Evolutionary conservation across 441 rosid genomes (phyloP), one percentile per base, ranked within the genome.

Genomic region (Populus hybrid): DNA sequence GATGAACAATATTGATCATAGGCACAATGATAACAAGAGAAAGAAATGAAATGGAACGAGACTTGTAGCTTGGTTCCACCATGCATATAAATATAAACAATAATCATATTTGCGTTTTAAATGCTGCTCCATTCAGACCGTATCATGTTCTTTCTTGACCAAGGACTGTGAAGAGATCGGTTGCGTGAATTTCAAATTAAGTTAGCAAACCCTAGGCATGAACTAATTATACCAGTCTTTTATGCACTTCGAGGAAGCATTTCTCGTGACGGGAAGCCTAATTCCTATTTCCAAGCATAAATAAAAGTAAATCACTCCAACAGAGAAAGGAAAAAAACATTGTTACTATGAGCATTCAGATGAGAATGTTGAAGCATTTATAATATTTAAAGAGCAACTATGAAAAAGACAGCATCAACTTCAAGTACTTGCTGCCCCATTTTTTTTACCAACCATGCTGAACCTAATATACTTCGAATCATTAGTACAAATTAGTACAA

Each of bases 231-330:
- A 8, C 32, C 36, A 34, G 57, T 65, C 32, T 79, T 76, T 81
- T 81, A 75, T 79, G 82, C 54, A 79, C 54, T 84, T 84, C 90
- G 73, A 88, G 89, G 77, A 75, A 82, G 85, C 87, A 86, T 83
- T 83, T 80, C 82, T 79, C 78, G 67, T 81, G 79, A 70, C 76
- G 71, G 80, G 80, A 85, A 79, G 76, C 78, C 14, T 65, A 77
- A 80, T 81, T 76, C 74, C 87, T 67, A 84, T 78, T 87, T 83
- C 90, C 87, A 82, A 85, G 74, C 78, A 79, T 21, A 67, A 70
- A 74, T 57, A 30, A 20, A 24, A 57, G 61, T 46, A 67, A 69
- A 69, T 75, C 21, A 11, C 42, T 81, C 89, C 83, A 79, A 86
- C 86, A 85, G 81, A 85, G 84, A 30, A 30, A 61, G 65, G 50